phyloP scores from a whole-genome alignment of 2,329 filamentous ascomycete genomes.

The Monilinia polystroma region DNA sequence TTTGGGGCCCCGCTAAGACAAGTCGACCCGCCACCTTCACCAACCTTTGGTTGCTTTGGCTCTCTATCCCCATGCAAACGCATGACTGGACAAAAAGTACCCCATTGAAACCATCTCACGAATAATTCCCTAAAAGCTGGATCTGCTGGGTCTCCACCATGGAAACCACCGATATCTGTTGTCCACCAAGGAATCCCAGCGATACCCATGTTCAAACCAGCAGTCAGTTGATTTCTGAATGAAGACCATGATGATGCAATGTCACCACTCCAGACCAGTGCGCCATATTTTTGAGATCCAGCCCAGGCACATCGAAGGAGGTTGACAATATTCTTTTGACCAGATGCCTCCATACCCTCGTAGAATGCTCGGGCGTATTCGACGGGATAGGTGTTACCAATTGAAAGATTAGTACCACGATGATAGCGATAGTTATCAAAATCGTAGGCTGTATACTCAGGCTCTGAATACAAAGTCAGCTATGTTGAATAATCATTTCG shows the following conservation, averaged over 20 bases:
- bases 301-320: conserved; percentile 58
- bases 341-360: conserved; percentile 54
- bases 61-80: conserved; percentile 65
- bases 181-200: conserved; percentile 68
- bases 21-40: conserved; percentile 28
- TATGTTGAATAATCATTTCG: no score
- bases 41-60: conserved; percentile 50
- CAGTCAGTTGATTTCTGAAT: conserved; percentile 59
- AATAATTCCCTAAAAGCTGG: conserved; percentile 60
- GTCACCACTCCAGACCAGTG: conserved; percentile 66
- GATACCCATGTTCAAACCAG: conserved; percentile 65
- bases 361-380: conserved; percentile 60
- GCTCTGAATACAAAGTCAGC: conserved; percentile 45
- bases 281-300: conserved; percentile 61
- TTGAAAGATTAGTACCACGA: conserved; percentile 51
- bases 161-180: conserved; percentile 69
- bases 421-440: conserved; percentile 66
- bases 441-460: conserved; percentile 63
- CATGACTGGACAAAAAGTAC: conserved; percentile 66
- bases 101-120: conserved; percentile 69
- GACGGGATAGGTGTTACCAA: conserved; percentile 61
- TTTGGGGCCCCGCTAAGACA: conserved; percentile 51
- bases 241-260: conserved; percentile 63
- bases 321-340: conserved; percentile 58
- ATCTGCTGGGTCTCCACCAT: conserved; percentile 59